Conservation (phyloP, 2,329 filamentous ascomycete genomes). For the Ascochyta lentis region DNA sequence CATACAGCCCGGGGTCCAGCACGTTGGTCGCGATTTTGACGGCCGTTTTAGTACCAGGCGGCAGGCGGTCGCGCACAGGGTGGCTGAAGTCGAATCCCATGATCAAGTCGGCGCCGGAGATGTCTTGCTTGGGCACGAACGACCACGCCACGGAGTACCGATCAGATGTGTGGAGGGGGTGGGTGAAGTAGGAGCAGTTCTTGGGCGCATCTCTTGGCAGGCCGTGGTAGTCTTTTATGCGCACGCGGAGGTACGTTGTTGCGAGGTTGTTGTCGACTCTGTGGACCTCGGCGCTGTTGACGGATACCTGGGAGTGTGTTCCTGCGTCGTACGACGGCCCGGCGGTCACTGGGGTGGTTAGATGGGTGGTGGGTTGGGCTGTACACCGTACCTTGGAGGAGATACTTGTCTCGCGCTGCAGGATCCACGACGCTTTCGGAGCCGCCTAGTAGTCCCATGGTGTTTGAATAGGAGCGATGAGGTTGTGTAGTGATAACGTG, state of each 20-base stretch:
- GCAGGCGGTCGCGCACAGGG: slow-evolving; percentile 45
- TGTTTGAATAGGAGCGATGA: background rate
- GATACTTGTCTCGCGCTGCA: slow-evolving; percentile 45
- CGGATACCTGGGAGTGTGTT: slow-evolving; percentile 41
- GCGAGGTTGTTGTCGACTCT: slow-evolving; percentile 39
- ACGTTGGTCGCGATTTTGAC: slow-evolving; percentile 47
- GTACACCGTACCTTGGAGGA: slow-evolving; percentile 34
- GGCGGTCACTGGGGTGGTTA: slow-evolving; percentile 36
- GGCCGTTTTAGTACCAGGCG: slow-evolving; percentile 46
- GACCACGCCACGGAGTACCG: slow-evolving; percentile 48
- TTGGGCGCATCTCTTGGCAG: slow-evolving; percentile 40
- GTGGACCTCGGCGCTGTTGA: slow-evolving; percentile 38
- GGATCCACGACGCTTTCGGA: slow-evolving; percentile 36
- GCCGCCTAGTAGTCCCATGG: slow-evolving; percentile 14
- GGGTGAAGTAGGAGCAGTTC: slow-evolving; percentile 40
- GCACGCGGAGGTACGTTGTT: slow-evolving; percentile 42
- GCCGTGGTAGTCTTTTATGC: slow-evolving; percentile 47
- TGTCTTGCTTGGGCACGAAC: slow-evolving; percentile 44
- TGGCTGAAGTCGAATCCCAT: slow-evolving; percentile 49
- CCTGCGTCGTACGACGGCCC: slow-evolving; percentile 43
- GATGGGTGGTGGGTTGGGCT: background rate
- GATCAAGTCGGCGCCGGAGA: slow-evolving; percentile 40
- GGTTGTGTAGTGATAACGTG: background rate
- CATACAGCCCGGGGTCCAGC: slow-evolving; percentile 46
- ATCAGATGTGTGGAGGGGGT: slow-evolving; percentile 42